phyloP scores from a whole-genome alignment of 2,329 filamentous ascomycete species.

The Mollisia scopiformis region DNA sequence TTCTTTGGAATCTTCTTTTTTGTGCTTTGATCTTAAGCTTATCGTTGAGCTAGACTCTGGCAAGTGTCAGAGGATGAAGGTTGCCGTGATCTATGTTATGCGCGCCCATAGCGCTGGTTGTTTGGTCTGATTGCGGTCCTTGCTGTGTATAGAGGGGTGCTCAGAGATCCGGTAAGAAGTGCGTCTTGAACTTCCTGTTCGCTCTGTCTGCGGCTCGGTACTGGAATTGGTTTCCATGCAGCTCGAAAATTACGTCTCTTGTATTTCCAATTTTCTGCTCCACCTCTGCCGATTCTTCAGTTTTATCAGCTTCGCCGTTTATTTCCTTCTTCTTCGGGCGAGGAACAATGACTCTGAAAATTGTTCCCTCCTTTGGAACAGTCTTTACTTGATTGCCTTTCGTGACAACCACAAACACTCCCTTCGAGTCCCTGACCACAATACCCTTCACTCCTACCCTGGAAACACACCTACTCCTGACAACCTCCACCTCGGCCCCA shows the following conservation, averaged over 20 bases:
- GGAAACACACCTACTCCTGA: constrained; percentile 77
- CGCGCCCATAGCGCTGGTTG: not conserved
- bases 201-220: constrained; percentile 81
- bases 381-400: constrained; percentile 70
- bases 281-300: constrained; percentile 12
- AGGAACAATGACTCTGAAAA: constrained; percentile 78
- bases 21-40: not conserved
- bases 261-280: constrained; percentile 18
- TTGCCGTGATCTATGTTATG: not conserved
- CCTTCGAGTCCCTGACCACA: constrained; percentile 85
- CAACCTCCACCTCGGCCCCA: constrained; percentile 81
- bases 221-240: constrained; percentile 87
- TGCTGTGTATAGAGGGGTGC: not conserved
- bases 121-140: not conserved
- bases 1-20: not conserved
- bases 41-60: not conserved
- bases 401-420: constrained; percentile 84
- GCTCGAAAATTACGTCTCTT: constrained; percentile 73
- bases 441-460: constrained; percentile 85
- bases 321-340: constrained; percentile 29
- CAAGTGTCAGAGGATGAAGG: not conserved
- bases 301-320: constrained; percentile 25
- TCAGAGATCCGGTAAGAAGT: constrained; percentile 77
- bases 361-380: constrained; percentile 87
- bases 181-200: constrained; percentile 89